Conservation (phyloP, 345 rosid species). For the Rhodomyrtus tomentosa region DNA sequence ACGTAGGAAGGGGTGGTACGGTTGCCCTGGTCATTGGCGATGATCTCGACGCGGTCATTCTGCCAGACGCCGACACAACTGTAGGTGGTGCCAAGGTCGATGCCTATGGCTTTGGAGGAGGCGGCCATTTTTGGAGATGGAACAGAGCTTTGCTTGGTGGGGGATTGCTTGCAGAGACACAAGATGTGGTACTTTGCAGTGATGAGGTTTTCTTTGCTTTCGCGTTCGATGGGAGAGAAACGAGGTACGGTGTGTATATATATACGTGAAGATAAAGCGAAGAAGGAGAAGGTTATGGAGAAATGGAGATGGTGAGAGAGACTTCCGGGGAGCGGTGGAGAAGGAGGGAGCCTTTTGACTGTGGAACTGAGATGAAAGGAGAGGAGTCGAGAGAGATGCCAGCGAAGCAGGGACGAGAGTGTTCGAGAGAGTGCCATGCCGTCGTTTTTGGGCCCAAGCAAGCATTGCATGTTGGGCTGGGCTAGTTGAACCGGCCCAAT, state of each 20-base stretch:
- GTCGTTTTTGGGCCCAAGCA: background rate
- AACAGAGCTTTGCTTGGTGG: background rate
- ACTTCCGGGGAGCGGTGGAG: background rate
- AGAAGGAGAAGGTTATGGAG: background rate
- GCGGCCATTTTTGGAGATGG: background rate
- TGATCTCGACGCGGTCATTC: slow-evolving; percentile 21
- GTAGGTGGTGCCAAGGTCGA: slow-evolving; percentile 21
- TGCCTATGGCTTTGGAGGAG: slow-evolving; percentile 5
- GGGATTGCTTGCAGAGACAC: background rate
- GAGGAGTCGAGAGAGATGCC: background rate
- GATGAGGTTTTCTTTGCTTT: background rate
- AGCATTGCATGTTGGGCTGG: background rate
- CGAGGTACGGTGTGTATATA: background rate
- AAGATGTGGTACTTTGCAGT: background rate
- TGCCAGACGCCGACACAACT: slow-evolving; percentile 18
- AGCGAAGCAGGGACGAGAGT: background rate
- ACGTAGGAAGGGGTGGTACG: slow-evolving; percentile 21
- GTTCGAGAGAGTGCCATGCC: background rate
- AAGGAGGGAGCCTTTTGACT: background rate
- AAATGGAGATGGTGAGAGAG: background rate
- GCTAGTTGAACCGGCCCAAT: background rate
- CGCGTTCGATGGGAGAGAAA: background rate
- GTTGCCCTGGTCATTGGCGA: slow-evolving; percentile 21
- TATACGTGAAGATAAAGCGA: background rate
- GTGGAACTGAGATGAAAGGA: background rate